Evolutionary conservation across 768 basidiomycete species (phyloP), one percentile per base, ranked within the genome.

Genomic region (Lentinus tigrinus): DNA sequence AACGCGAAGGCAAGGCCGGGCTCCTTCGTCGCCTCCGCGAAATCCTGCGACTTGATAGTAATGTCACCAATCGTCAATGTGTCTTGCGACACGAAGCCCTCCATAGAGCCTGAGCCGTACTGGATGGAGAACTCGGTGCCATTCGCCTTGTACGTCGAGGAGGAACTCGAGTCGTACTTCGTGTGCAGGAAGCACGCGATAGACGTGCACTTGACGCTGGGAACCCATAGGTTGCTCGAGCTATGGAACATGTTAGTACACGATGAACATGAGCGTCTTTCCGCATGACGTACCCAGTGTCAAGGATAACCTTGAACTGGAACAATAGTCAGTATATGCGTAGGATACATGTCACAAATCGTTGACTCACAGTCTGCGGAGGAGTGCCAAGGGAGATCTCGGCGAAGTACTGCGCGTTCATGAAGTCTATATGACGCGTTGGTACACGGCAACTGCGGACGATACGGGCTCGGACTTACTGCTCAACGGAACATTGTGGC

Each of bases 1-100:
- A 96, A 98, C 26, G 97, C 96, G 70, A 99, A 99, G 5, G 95
- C 88, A 48, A 99, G 86, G 44, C 97, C 97, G 21, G 97, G 97
- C 70, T 98, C 96, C 73, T 93, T 92, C 57, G 86, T 88, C 2
- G 95, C 93, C 76, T 98, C 97, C 10, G 95, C 96, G 66, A 99
- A 99, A 69, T 94, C 88, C 70, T 92, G 91, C 13, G 74, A 60
- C 65, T 77, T 78, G 72, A 99, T 81, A 26, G 72, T 72, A 46
- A 99, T 70, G 70, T 97, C 97, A 38, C 93, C 94, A 58, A 99
- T 94, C 8, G 72, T 70, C 49, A 98, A 74, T 3, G 69, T 70
- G 66, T 99, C 97, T 58, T 84, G 85, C 11, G 95, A 98, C 54
- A 98, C 89, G 70, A 90, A 94, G 55, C 97, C 97, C 70, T 97